Percentiles rank a stretch among this genome's conserved stretches.
These are phyloP conservation scores for Neurospora sp. DNA, from an alignment of 495 filamentous ascomycete genomes.

Conservation along the genomic window DNA sequence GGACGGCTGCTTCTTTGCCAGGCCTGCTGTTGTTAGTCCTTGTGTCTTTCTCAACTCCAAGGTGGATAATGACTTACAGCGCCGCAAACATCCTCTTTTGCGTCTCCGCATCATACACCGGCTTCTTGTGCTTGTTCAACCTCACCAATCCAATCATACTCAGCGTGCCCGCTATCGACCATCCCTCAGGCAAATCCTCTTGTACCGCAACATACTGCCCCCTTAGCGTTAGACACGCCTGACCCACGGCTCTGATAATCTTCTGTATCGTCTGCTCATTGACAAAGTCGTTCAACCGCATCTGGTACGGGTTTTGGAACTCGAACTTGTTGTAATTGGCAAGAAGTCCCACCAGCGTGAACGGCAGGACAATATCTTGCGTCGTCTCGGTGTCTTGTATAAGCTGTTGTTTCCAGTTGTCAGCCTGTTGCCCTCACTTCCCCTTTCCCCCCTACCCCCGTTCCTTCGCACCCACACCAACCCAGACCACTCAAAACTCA, in stretches of 20 bases:
- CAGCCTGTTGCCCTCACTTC: not conserved
- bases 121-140: conserved; percentile 19
- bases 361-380: conserved; percentile 56
- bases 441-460: not conserved
- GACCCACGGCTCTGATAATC: conserved; percentile 64
- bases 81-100: conserved; percentile 67
- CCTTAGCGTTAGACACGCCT: conserved; percentile 53
- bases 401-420: conserved; percentile 44
- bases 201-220: conserved; percentile 79
- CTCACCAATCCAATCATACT: conserved; percentile 71
- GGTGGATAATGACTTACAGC: conserved; percentile 27
- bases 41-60: not conserved
- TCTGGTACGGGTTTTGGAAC: conserved; percentile 91
- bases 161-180: conserved; percentile 71
- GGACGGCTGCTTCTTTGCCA: conserved; percentile 60
- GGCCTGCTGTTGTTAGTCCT: conserved; percentile 47
- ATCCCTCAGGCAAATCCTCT: conserved; percentile 85
- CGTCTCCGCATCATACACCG: conserved; percentile 52
- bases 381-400: conserved; percentile 69
- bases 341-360: conserved; percentile 76
- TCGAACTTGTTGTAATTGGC: conserved; percentile 99
- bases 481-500: conserved; percentile 19
- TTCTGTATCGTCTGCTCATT: conserved; percentile 81
- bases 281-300: conserved; percentile 94
- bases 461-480: not conserved